These are phyloP conservation scores for Staphylotrichum tortipilum DNA, from an alignment of 495 filamentous ascomycete genomes.

Conservation along the genomic window DNA sequence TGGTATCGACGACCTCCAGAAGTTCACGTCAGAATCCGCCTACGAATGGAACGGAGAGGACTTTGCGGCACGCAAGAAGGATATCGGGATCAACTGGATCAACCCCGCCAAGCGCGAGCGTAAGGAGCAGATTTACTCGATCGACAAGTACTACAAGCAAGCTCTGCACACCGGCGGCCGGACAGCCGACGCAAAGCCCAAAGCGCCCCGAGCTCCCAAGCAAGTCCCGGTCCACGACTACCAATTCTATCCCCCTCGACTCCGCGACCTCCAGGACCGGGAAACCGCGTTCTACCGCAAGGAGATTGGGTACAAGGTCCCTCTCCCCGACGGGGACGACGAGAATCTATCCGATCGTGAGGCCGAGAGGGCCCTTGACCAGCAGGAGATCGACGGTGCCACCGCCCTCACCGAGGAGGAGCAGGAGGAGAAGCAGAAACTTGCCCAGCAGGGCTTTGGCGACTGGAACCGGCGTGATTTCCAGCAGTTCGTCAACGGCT, in stretches of 20 bases:
- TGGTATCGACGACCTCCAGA: constrained; percentile 96
- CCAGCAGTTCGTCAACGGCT: constrained; percentile 94
- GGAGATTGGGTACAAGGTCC: constrained; percentile 88
- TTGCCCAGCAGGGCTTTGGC: constrained; percentile 79
- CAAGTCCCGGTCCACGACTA: constrained; percentile 90
- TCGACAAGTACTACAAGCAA: constrained; percentile 97
- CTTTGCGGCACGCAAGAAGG: constrained; percentile 87
- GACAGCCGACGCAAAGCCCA: constrained; percentile 81
- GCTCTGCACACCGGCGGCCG: constrained; percentile 78
- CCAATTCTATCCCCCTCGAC: constrained; percentile 82
- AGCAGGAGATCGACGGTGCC: constrained; percentile 87
- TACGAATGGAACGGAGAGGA: constrained; percentile 99
- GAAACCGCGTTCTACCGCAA: constrained; percentile 95
- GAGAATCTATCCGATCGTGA: constrained; percentile 75
- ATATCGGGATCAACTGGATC: constrained; percentile 94
- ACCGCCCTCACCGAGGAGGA: constrained; percentile 85
- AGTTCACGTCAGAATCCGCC: constrained; percentile 91
- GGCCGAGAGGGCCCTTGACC: constrained; percentile 79
- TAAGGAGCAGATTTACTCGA: constrained; percentile 95
- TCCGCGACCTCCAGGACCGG: constrained; percentile 85
- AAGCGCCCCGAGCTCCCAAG: constrained; percentile 91
- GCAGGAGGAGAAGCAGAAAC: constrained; percentile 65
- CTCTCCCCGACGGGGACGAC: constrained; percentile 73
- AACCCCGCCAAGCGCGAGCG: constrained; percentile 97
- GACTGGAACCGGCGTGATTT: constrained; percentile 97